phyloP scores from a whole-genome alignment of 1,139 yeast genomes.

The Suhomyces taliae region DNA sequence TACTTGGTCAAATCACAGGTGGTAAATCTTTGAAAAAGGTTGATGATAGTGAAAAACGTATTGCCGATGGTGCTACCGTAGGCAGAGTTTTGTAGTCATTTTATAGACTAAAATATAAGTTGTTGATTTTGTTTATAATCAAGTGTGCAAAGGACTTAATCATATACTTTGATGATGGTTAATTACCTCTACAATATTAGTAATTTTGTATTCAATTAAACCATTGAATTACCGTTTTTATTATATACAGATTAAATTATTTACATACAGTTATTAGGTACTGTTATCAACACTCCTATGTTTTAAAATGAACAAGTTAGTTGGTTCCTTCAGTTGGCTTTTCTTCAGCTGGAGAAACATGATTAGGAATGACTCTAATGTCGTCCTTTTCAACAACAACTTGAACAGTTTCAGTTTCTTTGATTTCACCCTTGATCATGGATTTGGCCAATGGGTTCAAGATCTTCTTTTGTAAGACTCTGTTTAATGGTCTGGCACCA shows the following conservation, averaged over 20 bases:
- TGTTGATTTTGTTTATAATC: neutral
- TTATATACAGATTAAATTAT: neutral
- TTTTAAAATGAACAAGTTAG: too few species aligned
- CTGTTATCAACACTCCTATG: too few species aligned
- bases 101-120: neutral
- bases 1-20: conserved; percentile 57
- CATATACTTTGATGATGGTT: too few species aligned
- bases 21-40: conserved; percentile 54
- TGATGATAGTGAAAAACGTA: conserved; percentile 43
- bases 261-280: neutral
- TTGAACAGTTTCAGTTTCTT: conserved; percentile 64
- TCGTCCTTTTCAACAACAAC: conserved; percentile 29
- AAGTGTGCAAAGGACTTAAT: too few species aligned
- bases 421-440: conserved; percentile 76
- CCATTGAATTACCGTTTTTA: neutral
- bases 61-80: conserved; percentile 45
- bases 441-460: conserved; percentile 84
- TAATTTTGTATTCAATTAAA: neutral
- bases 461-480: conserved; percentile 77
- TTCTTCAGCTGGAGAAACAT: conserved; percentile 14
- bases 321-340: neutral
- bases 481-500: conserved; percentile 95
- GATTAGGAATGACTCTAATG: conserved; percentile 49
- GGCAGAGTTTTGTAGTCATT: conserved; percentile 47
- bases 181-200: too few species aligned